Conservation (phyloP, 176 grass and related monocot genomes). For the Carex myosuroides region DNA sequence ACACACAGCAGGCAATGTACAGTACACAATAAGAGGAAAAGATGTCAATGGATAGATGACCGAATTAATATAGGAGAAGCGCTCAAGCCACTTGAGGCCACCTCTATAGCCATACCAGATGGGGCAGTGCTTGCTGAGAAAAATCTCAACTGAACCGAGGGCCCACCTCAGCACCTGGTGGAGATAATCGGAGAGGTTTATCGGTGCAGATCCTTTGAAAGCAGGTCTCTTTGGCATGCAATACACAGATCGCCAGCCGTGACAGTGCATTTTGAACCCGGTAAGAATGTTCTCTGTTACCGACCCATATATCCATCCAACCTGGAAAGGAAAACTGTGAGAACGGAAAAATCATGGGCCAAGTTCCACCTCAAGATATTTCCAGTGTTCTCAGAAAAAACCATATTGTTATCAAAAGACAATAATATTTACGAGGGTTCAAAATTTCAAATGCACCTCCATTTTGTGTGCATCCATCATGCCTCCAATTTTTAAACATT, state of each 20-base stretch:
- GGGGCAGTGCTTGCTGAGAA: constrained; percentile 51
- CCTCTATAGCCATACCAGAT: constrained; percentile 52
- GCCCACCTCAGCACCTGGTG: constrained; percentile 50
- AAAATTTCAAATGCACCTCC: too few relatives aligned
- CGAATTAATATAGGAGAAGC: constrained; percentile 43
- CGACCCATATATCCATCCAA: constrained; percentile 51
- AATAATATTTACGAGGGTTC: too few relatives aligned
- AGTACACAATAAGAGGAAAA: constrained; percentile 42
- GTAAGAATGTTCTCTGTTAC: constrained; percentile 47
- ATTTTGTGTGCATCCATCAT: too few relatives aligned
- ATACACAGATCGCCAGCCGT: constrained; percentile 52
- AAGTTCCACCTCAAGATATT: neutral
- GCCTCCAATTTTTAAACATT: too few relatives aligned
- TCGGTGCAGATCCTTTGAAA: constrained; percentile 45
- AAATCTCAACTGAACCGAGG: constrained; percentile 48
- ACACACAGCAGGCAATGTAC: constrained; percentile 45
- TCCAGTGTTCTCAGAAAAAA: neutral
- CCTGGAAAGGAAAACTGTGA: constrained; percentile 15
- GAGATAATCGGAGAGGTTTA: constrained; percentile 45
- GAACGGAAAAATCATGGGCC: neutral
- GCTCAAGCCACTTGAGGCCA: constrained; percentile 40
- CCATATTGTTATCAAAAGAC: too few relatives aligned
- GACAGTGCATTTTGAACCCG: constrained; percentile 51
- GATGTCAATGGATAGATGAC: constrained; percentile 53
- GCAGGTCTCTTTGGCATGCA: constrained; percentile 44